These are phyloP conservation scores for Colletotrichum shisoi DNA, from an alignment of 2,329 filamentous ascomycete genomes.

Conservation along the genomic window DNA sequence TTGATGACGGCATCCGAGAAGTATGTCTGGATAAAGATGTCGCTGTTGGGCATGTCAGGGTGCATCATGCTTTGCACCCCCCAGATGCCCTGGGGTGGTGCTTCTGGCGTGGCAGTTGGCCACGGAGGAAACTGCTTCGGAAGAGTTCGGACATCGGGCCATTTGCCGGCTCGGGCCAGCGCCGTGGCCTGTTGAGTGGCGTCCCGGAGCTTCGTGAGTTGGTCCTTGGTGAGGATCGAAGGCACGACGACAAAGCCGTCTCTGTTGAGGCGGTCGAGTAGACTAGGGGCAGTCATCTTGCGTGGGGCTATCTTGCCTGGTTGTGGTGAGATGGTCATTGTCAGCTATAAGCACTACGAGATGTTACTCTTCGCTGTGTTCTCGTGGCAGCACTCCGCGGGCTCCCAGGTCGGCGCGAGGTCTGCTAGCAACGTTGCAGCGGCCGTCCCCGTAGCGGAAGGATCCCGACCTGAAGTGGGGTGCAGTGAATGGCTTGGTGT, in stretches of 20 bases:
- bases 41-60: slow-evolving; percentile 69
- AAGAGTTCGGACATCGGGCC: slow-evolving; percentile 83
- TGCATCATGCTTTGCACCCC: slow-evolving; percentile 87
- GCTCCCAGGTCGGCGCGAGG: not conserved
- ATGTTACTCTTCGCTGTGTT: not conserved
- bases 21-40: slow-evolving; percentile 72
- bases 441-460: slow-evolving; percentile 7
- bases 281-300: slow-evolving; percentile 37
- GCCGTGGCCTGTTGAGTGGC: slow-evolving; percentile 66
- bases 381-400: not conserved
- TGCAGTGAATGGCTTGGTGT: not conserved
- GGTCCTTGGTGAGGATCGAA: slow-evolving; percentile 64
- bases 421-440: slow-evolving; percentile 31
- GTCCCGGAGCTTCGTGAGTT: slow-evolving; percentile 66
- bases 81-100: slow-evolving; percentile 75
- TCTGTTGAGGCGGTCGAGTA: slow-evolving; percentile 65
- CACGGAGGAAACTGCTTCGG: slow-evolving; percentile 93
- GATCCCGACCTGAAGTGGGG: slow-evolving; percentile 27
- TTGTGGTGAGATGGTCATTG: not conserved
- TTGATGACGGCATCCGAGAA: slow-evolving; percentile 72
- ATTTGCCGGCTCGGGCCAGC: slow-evolving; percentile 72
- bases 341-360: not conserved
- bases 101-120: slow-evolving; percentile 58
- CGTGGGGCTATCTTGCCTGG: not conserved
- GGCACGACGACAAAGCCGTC: slow-evolving; percentile 81